These are phyloP conservation scores for Arabidopsis arenosa DNA, from an alignment of 345 rosid genomes.

Conservation along the genomic window DNA sequence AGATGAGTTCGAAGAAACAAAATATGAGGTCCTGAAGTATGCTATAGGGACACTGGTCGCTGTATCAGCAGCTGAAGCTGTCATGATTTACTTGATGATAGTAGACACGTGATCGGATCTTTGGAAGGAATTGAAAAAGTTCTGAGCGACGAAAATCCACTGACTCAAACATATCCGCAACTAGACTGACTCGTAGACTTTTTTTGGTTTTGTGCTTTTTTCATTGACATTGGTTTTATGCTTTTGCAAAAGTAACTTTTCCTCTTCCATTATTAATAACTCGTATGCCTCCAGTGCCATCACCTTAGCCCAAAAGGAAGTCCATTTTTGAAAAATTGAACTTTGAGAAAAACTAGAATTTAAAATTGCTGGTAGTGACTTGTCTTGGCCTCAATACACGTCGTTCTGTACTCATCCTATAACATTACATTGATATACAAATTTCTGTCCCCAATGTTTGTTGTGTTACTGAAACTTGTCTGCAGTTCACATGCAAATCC, in stretches of 20 bases:
- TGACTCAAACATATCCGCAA: background rate
- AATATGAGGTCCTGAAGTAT: background rate
- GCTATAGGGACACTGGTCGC: background rate
- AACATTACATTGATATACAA: conserved; percentile 21
- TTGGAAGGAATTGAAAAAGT: background rate
- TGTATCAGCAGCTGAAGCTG: background rate
- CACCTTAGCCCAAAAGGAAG: no score
- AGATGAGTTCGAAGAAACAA: background rate
- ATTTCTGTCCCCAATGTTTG: no score
- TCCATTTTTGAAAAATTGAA: no score
- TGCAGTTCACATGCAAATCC: no score
- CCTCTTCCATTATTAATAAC: no score
- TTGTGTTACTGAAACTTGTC: no score
- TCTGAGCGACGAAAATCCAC: background rate
- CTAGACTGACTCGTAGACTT: background rate
- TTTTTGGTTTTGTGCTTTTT: background rate
- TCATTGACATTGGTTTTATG: background rate
- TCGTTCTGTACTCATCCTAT: conserved; percentile 18
- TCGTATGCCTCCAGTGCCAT: no score
- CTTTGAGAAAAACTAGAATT: no score
- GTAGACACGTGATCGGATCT: background rate
- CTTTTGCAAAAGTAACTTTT: background rate
- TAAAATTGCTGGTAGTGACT: background rate
- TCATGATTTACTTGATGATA: background rate
- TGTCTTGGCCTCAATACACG: conserved; percentile 1